phyloP scores from a whole-genome alignment of 202 grass and related monocot species.

The Saccharum hybrid region DNA sequence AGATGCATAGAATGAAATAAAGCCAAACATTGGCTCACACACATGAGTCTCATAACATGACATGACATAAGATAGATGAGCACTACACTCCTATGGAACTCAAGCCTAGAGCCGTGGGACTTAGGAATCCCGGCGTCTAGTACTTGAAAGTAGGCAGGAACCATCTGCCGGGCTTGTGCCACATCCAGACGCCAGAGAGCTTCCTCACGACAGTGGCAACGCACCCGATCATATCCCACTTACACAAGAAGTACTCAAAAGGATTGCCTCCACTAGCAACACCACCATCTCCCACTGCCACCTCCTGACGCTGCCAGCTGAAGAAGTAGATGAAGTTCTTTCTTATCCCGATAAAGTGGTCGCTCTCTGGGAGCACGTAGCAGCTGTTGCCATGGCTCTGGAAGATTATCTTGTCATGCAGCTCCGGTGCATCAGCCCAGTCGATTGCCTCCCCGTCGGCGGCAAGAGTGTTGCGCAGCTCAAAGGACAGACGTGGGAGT shows the following conservation, averaged over 20 bases:
- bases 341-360: background rate
- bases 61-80: too few species aligned
- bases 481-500: background rate
- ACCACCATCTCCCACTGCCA: background rate
- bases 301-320: background rate
- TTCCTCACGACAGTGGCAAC: too few species aligned
- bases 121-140: too few species aligned
- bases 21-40: constrained; percentile 2
- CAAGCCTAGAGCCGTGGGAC: too few species aligned
- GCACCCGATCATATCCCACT: too few species aligned
- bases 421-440: background rate
- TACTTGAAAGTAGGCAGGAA: too few species aligned
- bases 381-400: background rate
- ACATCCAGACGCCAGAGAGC: too few species aligned
- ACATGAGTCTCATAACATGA: too few species aligned
- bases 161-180: too few species aligned
- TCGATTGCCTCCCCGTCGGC: background rate
- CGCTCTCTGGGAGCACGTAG: constrained; percentile 7
- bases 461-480: background rate
- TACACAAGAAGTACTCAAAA: too few species aligned
- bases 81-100: background rate
- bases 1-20: background rate
- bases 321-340: constrained; percentile 19
- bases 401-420: background rate
- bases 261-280: background rate